A percentile compares a stretch with the other conserved stretches of the same genome.
phyloP scores from a whole-genome alignment of 225 moss, liverwort and hornwort genomes.

The Rhytidiadelphus loreus region DNA sequence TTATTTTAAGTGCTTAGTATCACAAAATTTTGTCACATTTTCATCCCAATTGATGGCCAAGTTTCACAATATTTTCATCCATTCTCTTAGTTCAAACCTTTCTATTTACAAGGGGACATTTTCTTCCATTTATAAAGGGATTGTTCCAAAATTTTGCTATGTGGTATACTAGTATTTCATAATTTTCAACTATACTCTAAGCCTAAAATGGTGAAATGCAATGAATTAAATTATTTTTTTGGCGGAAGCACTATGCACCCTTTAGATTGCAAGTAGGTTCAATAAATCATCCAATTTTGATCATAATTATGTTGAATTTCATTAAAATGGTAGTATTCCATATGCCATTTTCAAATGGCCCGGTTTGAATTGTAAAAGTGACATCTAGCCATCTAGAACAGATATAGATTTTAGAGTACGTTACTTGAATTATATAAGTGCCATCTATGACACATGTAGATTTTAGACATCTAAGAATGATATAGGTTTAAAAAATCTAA shows the following conservation, averaged over 20 bases:
- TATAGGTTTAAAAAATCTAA: too few species aligned
- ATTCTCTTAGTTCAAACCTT: not conserved
- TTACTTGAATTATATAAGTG: too few species aligned
- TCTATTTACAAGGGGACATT: not conserved
- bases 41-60: not conserved
- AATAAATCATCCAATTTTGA: not conserved
- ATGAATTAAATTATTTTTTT: not conserved
- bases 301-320: too few species aligned
- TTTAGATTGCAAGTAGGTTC: not conserved
- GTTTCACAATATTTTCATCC: not conserved
- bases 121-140: not conserved
- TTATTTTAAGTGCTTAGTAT: not conserved
- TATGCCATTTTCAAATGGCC: too few species aligned
- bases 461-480: too few species aligned
- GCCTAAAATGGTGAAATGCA: too few species aligned
- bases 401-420: too few species aligned
- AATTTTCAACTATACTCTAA: not conserved
- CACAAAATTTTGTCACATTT: not conserved
- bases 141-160: not conserved
- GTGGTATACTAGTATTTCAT: accelerated
- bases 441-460: too few species aligned
- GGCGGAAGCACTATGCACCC: accelerated
- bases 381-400: too few species aligned
- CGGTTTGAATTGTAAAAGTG: too few species aligned
- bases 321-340: too few species aligned